Conservation (phyloP, 805 yeast species). For the Saccharomycopsis amapae region DNA sequence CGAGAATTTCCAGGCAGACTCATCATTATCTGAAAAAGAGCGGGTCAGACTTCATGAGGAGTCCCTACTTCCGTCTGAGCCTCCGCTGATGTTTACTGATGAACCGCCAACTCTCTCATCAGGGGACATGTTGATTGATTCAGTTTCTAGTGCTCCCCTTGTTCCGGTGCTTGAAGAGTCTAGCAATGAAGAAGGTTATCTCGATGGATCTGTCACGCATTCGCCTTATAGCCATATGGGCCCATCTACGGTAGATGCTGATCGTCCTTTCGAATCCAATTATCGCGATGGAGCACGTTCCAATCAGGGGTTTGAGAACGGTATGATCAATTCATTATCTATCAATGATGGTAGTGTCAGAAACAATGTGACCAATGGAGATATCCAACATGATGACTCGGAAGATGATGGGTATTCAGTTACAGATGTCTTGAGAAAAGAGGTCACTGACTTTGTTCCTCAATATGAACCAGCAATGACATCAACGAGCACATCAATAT, state of each 20-base stretch:
- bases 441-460: slow-evolving; percentile 19
- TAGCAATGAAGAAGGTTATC: no score
- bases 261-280: no score
- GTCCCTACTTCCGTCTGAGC: slow-evolving; percentile 58
- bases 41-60: slow-evolving; percentile 45
- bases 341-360: neutral
- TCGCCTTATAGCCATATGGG: no score
- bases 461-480: slow-evolving; percentile 13
- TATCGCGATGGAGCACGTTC: no score
- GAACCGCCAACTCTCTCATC: neutral
- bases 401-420: no score
- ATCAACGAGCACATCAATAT: neutral
- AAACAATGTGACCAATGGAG: neutral
- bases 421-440: slow-evolving; percentile 7
- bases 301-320: no score
- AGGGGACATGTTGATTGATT: no score
- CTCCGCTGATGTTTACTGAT: slow-evolving; percentile 23
- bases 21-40: slow-evolving; percentile 48
- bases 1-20: neutral
- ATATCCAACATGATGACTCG: no score
- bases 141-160: neutral
- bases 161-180: slow-evolving; percentile 12
- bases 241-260: neutral
- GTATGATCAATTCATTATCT: neutral
- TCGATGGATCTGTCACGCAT: no score